phyloP scores from a whole-genome alignment of 179 eudicot genomes.

The Beta corolliflora region DNA sequence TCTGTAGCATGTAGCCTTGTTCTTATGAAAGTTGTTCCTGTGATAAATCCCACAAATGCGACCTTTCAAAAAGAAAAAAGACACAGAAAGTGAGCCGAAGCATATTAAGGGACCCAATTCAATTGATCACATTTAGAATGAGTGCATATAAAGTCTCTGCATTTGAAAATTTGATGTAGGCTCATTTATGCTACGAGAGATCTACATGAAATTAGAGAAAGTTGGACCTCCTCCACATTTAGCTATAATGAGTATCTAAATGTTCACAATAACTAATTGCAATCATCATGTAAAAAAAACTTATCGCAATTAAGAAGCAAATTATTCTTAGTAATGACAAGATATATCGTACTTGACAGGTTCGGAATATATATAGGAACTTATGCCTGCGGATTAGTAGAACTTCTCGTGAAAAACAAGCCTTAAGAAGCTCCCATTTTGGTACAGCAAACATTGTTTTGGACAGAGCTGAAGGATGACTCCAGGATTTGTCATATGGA shows the following conservation, averaged over 20 bases:
- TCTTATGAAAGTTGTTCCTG: slow-evolving; percentile 66
- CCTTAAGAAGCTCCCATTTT: slow-evolving; percentile 62
- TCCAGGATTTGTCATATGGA: slow-evolving; percentile 57
- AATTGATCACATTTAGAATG: no score
- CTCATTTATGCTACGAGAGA: neutral
- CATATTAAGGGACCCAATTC: neutral
- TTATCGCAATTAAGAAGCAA: neutral
- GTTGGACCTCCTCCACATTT: neutral
- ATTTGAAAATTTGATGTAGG: neutral
- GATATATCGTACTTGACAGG: slow-evolving; percentile 59
- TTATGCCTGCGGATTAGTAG: slow-evolving; percentile 77
- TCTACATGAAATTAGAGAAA: no score
- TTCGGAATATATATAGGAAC: slow-evolving; percentile 78
- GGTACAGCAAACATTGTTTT: slow-evolving; percentile 54
- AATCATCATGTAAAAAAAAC: no score
- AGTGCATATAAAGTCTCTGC: no score
- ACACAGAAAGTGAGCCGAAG: neutral
- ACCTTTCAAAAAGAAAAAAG: slow-evolving; percentile 49
- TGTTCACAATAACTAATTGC: neutral
- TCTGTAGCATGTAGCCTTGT: slow-evolving; percentile 69
- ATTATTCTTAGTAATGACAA: neutral
- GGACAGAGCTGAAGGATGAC: slow-evolving; percentile 61
- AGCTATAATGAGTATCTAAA: neutral
- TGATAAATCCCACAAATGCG: slow-evolving; percentile 67
- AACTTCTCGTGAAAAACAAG: slow-evolving; percentile 69